A percentile compares a stretch with the other conserved stretches of the same genome.
phyloP scores from a whole-genome alignment of 352 stramenopile genomes.

The Pythium rishiriense region DNA sequence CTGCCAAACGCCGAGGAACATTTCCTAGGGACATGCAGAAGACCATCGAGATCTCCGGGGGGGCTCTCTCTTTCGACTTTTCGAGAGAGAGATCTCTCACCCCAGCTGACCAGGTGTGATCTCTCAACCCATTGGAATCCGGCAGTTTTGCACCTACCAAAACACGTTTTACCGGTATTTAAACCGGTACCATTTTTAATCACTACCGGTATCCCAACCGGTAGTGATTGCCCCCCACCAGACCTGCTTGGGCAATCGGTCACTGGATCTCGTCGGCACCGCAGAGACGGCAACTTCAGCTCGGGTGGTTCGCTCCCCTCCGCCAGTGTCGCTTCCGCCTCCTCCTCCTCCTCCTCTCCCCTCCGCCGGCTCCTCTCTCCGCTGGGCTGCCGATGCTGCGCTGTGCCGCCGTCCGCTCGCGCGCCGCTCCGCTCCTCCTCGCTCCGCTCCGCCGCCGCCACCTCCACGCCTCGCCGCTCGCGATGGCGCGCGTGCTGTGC shows the following conservation, averaged over 20 bases:
- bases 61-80: no score
- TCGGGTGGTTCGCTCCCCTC: not conserved
- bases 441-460: constrained; percentile 35
- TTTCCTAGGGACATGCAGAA: no score
- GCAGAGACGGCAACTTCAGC: not conserved
- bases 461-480: constrained; percentile 33
- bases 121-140: not conserved
- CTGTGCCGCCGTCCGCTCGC: constrained; percentile 37
- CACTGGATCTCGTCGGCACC: not conserved
- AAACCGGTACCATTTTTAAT: not conserved
- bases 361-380: not conserved
- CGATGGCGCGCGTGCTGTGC: constrained; percentile 86
- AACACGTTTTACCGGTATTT: not conserved
- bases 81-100: no score
- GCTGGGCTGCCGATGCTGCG: constrained; percentile 47
- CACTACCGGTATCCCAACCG: constrained; percentile 2
- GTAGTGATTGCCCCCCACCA: not conserved
- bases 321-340: not conserved
- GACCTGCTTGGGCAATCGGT: constrained; percentile 2
- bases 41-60: no score
- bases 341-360: not conserved
- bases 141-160: no score
- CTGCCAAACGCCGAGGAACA: no score
- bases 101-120: not conserved
- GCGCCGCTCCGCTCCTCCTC: constrained; percentile 6